A percentile compares a stretch with the other conserved stretches of the same genome.
phyloP scores from a whole-genome alignment of 2,329 filamentous ascomycete species.

The Ophiostoma sp. region DNA sequence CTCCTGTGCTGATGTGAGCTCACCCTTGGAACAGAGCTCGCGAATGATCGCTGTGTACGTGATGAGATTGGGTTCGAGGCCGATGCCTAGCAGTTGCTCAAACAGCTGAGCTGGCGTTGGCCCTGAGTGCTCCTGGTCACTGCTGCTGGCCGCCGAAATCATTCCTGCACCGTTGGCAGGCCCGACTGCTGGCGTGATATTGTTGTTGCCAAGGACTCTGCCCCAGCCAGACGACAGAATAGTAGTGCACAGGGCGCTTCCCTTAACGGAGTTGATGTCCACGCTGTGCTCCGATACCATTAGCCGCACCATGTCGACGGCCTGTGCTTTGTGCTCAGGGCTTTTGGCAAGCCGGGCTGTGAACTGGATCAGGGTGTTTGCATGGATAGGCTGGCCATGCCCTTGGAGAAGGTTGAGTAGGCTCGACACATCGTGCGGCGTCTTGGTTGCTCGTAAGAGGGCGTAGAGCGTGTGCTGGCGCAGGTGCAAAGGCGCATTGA shows the following conservation, averaged over 20 bases:
- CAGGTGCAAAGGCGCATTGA: slow-evolving; percentile 31
- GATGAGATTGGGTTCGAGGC: slow-evolving; percentile 57
- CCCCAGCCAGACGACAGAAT: slow-evolving; percentile 40
- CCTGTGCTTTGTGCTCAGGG: slow-evolving; percentile 36
- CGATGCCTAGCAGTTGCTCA: slow-evolving; percentile 52
- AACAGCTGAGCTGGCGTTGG: slow-evolving; percentile 51
- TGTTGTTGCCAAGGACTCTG: not conserved
- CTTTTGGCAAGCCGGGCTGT: slow-evolving; percentile 42
- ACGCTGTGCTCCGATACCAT: slow-evolving; percentile 34
- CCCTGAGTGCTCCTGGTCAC: not conserved
- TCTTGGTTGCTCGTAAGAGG: slow-evolving; percentile 19
- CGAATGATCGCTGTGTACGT: slow-evolving; percentile 63
- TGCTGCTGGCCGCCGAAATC: not conserved
- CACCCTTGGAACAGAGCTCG: slow-evolving; percentile 62
- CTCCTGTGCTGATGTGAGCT: slow-evolving; percentile 57
- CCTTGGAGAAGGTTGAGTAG: slow-evolving; percentile 36
- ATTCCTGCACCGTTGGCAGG: not conserved
- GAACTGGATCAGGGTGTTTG: slow-evolving; percentile 45
- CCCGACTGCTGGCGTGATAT: not conserved
- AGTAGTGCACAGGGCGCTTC: slow-evolving; percentile 53
- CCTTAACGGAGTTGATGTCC: slow-evolving; percentile 43
- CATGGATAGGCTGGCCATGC: slow-evolving; percentile 34
- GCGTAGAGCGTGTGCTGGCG: slow-evolving; percentile 36
- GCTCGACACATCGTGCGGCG: slow-evolving; percentile 29
- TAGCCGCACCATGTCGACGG: slow-evolving; percentile 42